Evolutionary conservation across 352 stramenopile species (phyloP).

Genomic region (Aphanomyces astaci): DNA sequence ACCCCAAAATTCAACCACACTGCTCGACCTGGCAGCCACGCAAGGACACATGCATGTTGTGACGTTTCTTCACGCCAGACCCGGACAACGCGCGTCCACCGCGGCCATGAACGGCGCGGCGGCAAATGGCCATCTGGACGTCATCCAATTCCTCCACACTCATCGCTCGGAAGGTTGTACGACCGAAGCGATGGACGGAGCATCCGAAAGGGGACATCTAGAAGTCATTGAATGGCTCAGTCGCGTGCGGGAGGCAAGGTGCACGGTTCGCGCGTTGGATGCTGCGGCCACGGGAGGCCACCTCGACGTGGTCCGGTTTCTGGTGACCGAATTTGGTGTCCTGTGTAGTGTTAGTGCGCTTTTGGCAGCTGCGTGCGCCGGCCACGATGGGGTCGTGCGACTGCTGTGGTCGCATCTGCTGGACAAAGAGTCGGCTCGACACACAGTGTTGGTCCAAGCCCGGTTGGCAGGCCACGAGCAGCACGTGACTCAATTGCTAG

Average conservation of each 20-base stretch:
- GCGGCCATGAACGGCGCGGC: conserved; percentile 17
- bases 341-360: not conserved
- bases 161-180: conserved; percentile 3
- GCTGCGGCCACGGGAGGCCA: not conserved
- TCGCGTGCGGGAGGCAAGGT: not conserved
- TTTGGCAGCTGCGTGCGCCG: not conserved
- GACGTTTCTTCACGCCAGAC: not conserved
- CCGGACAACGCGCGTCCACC: not conserved
- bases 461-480: not conserved
- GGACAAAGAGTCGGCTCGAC: not conserved
- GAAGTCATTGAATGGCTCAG: conserved; percentile 7
- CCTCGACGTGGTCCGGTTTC: not conserved
- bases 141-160: conserved; percentile 17
- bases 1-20: not conserved
- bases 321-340: not conserved
- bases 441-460: not conserved
- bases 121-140: conserved; percentile 5
- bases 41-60: not conserved
- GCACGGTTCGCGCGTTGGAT: not conserved
- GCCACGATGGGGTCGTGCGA: not conserved
- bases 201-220: not conserved
- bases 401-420: not conserved
- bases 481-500: not conserved
- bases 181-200: conserved; percentile 4
- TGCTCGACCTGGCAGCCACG: not conserved